These are phyloP conservation scores for Nigrospora sphaerica DNA, from an alignment of 2,329 filamentous ascomycete species.

Conservation along the genomic window DNA sequence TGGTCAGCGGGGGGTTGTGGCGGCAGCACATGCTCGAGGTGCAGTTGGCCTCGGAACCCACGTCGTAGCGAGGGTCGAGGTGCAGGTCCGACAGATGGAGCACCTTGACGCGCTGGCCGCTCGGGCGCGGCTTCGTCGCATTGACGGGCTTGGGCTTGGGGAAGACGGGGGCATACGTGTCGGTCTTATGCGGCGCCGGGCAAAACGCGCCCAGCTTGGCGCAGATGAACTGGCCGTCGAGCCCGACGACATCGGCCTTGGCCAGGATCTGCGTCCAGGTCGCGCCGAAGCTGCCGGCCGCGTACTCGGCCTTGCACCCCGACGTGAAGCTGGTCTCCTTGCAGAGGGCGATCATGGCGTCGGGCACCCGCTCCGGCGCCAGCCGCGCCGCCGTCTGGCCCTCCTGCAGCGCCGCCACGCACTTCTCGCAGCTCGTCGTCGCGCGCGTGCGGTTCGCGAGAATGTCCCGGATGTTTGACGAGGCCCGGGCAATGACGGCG, in stretches of 20 bases:
- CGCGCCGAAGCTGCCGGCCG: constrained; percentile 39
- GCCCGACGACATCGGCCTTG: constrained; percentile 42
- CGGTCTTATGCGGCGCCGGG: constrained; percentile 31
- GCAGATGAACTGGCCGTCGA: constrained; percentile 52
- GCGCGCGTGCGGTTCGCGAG: constrained; percentile 27
- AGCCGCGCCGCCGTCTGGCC: constrained; percentile 42
- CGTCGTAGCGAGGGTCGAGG: constrained; percentile 45
- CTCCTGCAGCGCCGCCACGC: constrained; percentile 40
- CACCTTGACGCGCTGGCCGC: constrained; percentile 47
- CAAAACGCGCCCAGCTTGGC: constrained; percentile 43
- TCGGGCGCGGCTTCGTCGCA: constrained; percentile 33
- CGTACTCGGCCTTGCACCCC: constrained; percentile 40
- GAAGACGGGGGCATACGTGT: constrained; percentile 38
- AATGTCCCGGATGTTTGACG: constrained; percentile 37
- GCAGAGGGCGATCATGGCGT: constrained; percentile 43
- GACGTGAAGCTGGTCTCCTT: constrained; percentile 35
- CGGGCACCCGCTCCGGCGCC: constrained; percentile 39
- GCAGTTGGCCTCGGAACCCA: constrained; percentile 47
- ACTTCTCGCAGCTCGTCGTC: constrained; percentile 42
- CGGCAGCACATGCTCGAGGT: constrained; percentile 44
- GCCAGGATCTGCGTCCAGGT: constrained; percentile 52
- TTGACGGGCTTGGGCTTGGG: constrained; percentile 46
- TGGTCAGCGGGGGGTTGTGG: constrained; percentile 26
- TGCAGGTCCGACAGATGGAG: constrained; percentile 50
- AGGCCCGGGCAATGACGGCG: constrained; percentile 31